Percentiles rank a stretch among this genome's conserved stretches.
Evolutionary conservation across 441 rosid genomes (phyloP).

Genomic region (Dalechampia spathulata): DNA sequence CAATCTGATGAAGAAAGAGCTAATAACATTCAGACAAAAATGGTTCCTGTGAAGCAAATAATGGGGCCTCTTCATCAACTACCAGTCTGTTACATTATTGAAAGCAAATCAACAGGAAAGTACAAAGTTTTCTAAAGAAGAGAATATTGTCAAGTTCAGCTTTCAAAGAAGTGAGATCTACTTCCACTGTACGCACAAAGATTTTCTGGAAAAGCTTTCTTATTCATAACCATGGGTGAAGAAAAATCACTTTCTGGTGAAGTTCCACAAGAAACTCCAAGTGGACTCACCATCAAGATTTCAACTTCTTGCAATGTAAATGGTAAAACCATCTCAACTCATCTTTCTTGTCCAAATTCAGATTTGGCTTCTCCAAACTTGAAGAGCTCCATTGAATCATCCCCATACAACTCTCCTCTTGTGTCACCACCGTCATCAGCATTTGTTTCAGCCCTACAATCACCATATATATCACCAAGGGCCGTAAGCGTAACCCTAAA

Average conservation of each 20-base stretch:
- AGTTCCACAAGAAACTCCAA: slow-evolving; percentile 19
- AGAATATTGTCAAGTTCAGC: background rate
- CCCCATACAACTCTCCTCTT: slow-evolving; percentile 59
- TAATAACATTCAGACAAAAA: slow-evolving; percentile 12
- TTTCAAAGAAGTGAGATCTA: slow-evolving; percentile 22
- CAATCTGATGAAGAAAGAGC: slow-evolving; percentile 15
- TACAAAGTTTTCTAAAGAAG: background rate
- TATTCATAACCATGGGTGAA: slow-evolving; percentile 28
- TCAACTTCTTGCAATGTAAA: slow-evolving; percentile 32
- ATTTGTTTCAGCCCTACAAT: slow-evolving; percentile 88
- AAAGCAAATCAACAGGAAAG: slow-evolving; percentile 9
- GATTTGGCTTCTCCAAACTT: slow-evolving; percentile 39
- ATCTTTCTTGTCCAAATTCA: slow-evolving; percentile 16
- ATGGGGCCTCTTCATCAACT: slow-evolving; percentile 14
- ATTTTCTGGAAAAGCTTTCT: slow-evolving; percentile 5
- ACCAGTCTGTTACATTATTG: slow-evolving; percentile 8
- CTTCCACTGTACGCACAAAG: slow-evolving; percentile 1
- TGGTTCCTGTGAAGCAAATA: slow-evolving; percentile 12
- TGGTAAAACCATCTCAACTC: slow-evolving; percentile 26
- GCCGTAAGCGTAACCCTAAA: slow-evolving; percentile 29
- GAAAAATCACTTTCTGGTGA: slow-evolving; percentile 20
- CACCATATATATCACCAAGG: slow-evolving; percentile 91
- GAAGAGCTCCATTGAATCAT: slow-evolving; percentile 39
- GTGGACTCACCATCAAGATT: slow-evolving; percentile 62
- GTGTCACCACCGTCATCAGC: slow-evolving; percentile 95